phyloP scores from a whole-genome alignment of 176 grass and related monocot genomes.

The Elaeis guineensis region DNA sequence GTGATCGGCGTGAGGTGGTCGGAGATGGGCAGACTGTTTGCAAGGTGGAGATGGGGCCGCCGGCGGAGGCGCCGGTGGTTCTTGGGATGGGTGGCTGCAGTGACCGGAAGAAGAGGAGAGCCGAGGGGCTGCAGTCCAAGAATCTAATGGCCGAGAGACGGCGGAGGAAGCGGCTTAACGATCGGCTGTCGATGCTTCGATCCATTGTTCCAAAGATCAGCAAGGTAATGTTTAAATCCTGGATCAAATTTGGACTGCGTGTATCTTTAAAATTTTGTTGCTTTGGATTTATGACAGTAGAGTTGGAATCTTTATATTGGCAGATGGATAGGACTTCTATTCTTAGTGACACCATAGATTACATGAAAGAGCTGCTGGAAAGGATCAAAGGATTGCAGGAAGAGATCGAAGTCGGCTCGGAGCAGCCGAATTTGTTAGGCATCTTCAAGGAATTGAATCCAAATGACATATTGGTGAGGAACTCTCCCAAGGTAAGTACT shows the following conservation, averaged over 20 bases:
- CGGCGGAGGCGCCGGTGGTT: conserved; percentile 25
- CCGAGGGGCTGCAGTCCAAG: conserved; percentile 93
- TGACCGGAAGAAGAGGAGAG: conserved; percentile 56
- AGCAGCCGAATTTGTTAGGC: conserved; percentile 39
- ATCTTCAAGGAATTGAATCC: conserved; percentile 63
- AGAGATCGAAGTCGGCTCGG: conserved; percentile 34
- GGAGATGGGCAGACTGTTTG: conserved; percentile 28
- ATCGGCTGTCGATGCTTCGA: conserved; percentile 96
- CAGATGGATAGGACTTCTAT: conserved; percentile 98
- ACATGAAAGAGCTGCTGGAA: conserved; percentile 98
- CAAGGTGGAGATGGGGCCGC: conserved; percentile 61
- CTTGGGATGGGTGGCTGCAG: conserved; percentile 19
- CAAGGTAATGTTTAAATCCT: conserved; percentile 41
- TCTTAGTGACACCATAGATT: conserved; percentile 93
- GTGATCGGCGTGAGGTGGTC: not conserved
- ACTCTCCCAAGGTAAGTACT: conserved; percentile 49
- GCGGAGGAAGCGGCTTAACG: conserved; percentile 90
- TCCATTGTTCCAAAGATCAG: conserved; percentile 99
- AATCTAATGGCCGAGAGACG: conserved; percentile 99
- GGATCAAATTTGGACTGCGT: too few relatives aligned
- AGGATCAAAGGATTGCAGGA: conserved; percentile 73
- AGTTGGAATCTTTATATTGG: not conserved
- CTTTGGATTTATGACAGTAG: too few relatives aligned
- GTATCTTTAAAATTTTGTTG: too few relatives aligned
- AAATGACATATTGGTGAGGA: conserved; percentile 70